These are phyloP conservation scores for Saccharomycopsis sp. DNA, from an alignment of 805 yeast species.

Conservation along the genomic window DNA sequence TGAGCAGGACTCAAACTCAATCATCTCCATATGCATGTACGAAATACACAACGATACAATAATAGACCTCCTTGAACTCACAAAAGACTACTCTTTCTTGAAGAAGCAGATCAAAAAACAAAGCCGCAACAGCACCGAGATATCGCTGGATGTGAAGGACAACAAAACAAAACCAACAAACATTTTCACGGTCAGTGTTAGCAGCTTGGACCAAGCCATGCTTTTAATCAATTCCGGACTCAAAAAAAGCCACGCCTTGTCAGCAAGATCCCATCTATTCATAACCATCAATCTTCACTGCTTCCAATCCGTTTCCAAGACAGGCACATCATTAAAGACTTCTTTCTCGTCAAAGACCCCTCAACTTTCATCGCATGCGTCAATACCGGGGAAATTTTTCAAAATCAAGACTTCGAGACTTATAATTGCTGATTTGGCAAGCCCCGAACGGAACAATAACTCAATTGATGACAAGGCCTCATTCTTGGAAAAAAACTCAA, in stretches of 20 bases:
- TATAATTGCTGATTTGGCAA: conserved; percentile 45
- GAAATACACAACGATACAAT: conserved; percentile 43
- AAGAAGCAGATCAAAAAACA: conserved; percentile 23
- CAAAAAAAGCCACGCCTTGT: conserved; percentile 33
- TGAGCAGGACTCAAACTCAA: conserved; percentile 22
- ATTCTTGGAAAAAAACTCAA: conserved; percentile 39
- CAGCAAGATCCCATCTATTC: conserved; percentile 48
- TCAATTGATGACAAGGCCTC: conserved; percentile 35
- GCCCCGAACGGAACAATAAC: conserved; percentile 44
- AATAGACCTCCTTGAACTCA: conserved; percentile 29
- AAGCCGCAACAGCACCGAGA: conserved; percentile 29
- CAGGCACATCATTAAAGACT: neutral
- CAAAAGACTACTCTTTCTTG: conserved; percentile 17
- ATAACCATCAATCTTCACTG: conserved; percentile 34
- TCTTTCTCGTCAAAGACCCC: neutral
- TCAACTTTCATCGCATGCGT: neutral
- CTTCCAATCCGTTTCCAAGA: conserved; percentile 10
- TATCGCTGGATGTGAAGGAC: conserved; percentile 35
- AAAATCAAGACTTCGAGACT: conserved; percentile 29
- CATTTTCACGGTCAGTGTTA: conserved; percentile 33
- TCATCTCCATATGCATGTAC: conserved; percentile 42
- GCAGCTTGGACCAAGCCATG: conserved; percentile 31
- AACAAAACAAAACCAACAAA: conserved; percentile 37
- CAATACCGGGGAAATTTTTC: conserved; percentile 13
- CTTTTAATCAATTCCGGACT: conserved; percentile 33